Percentiles rank a stretch among this genome's conserved stretches.
Conservation (phyloP, 768 basidiomycete species). For the Dioszegia aurantiaca region DNA sequence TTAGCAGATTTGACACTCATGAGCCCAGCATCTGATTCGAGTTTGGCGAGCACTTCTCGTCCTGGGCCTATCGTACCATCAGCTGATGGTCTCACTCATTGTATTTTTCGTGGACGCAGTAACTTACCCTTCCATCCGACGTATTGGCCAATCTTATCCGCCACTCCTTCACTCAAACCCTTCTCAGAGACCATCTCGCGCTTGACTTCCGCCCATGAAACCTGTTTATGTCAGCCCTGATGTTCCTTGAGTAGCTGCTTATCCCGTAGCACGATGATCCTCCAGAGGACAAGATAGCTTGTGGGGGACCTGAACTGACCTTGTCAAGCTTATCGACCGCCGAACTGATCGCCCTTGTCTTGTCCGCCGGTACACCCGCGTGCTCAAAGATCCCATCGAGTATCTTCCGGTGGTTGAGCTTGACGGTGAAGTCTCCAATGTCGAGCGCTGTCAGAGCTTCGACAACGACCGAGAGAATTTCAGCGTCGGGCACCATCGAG, state of each 20-base stretch:
- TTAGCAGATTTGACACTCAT: constrained; percentile 71
- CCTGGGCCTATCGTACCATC: constrained; percentile 61
- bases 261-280: too few species aligned
- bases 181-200: constrained; percentile 97
- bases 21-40: constrained; percentile 65
- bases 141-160: constrained; percentile 94
- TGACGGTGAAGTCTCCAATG: constrained; percentile 91
- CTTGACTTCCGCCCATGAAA: constrained; percentile 86
- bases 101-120: too few species aligned
- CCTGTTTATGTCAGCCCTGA: constrained; percentile 55
- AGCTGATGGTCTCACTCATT: constrained; percentile 3
- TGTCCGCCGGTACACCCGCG: constrained; percentile 86
- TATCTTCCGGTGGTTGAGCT: constrained; percentile 95
- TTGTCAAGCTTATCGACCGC: constrained; percentile 99
- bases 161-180: constrained; percentile 71
- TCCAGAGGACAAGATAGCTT: too few species aligned
- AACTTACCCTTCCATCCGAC: constrained; percentile 83
- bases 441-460: constrained; percentile 78
- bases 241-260: too few species aligned
- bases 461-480: constrained; percentile 75
- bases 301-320: constrained; percentile 57
- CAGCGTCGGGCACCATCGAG: constrained; percentile 95
- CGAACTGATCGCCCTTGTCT: constrained; percentile 86
- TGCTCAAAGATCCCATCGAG: constrained; percentile 95
- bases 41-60: constrained; percentile 67